A percentile compares a stretch with the other conserved stretches of the same genome.
Evolutionary conservation across 2,329 filamentous ascomycete species (phyloP).

Genomic region (Metarhizium sp.): DNA sequence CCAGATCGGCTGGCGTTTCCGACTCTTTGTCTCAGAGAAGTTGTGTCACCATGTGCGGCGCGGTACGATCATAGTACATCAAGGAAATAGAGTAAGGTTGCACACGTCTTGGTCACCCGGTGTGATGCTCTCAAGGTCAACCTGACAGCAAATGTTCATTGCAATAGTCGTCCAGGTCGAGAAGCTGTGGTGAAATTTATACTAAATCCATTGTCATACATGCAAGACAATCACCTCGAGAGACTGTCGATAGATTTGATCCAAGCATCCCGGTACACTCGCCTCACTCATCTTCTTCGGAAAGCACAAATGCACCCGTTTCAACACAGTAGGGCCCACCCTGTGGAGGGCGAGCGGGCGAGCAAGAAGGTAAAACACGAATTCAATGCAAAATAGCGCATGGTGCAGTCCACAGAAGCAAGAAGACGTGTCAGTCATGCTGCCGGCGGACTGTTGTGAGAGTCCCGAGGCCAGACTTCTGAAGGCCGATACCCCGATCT

Average conservation of each 20-base stretch:
- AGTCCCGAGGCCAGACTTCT: neutral
- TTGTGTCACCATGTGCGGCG: neutral
- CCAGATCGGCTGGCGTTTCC: constrained; percentile 5
- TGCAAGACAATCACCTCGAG: neutral
- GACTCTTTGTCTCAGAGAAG: neutral
- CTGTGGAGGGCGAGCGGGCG: neutral
- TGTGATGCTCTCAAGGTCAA: neutral
- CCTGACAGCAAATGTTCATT: neutral
- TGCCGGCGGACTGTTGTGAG: neutral
- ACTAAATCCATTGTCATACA: neutral
- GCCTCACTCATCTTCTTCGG: neutral
- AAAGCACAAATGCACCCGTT: neutral
- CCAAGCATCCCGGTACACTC: neutral
- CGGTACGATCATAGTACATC: neutral
- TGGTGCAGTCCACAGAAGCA: constrained; percentile 1
- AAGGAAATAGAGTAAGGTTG: neutral
- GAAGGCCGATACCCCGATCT: neutral
- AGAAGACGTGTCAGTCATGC: constrained; percentile 2
- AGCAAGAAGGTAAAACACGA: neutral
- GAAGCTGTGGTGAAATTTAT: neutral
- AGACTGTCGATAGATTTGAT: neutral
- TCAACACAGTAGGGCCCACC: neutral
- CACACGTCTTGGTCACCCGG: neutral
- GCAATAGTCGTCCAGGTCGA: neutral
- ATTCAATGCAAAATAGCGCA: neutral